These are phyloP conservation scores for Metschnikowia chrysomelidarum DNA, from an alignment of 805 yeast species.

Conservation along the genomic window DNA sequence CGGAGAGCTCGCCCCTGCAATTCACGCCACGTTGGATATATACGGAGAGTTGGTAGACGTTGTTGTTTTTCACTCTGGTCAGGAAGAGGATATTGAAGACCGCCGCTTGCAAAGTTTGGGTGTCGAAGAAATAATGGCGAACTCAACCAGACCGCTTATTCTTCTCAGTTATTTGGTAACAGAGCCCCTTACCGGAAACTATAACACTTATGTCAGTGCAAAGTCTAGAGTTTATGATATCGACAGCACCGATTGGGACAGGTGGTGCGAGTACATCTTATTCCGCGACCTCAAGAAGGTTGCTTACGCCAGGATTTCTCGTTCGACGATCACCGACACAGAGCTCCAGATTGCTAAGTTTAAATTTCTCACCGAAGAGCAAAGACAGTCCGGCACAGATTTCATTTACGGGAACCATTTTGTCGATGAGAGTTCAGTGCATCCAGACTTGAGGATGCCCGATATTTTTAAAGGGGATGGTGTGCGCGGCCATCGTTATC, in stretches of 20 bases:
- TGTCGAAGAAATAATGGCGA: constrained; percentile 76
- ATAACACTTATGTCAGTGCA: constrained; percentile 85
- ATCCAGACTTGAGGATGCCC: constrained; percentile 72
- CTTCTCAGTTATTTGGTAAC: constrained; percentile 90
- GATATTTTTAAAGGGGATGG: constrained; percentile 81
- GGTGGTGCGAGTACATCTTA: constrained; percentile 97
- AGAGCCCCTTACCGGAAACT: constrained; percentile 82
- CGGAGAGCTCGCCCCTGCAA: constrained; percentile 98
- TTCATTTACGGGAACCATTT: constrained; percentile 55
- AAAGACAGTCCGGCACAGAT: constrained; percentile 30
- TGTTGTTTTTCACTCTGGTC: constrained; percentile 97
- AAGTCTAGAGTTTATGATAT: constrained; percentile 87
- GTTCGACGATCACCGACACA: constrained; percentile 94
- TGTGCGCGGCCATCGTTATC: constrained; percentile 88
- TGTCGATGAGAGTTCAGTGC: constrained; percentile 55
- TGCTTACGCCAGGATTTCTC: constrained; percentile 90
- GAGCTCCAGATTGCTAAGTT: constrained; percentile 96
- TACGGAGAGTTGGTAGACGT: constrained; percentile 87
- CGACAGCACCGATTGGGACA: constrained; percentile 89
- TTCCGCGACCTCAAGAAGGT: constrained; percentile 83
- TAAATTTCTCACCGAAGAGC: constrained; percentile 48
- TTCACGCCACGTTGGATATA: constrained; percentile 90
- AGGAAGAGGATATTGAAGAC: constrained; percentile 95
- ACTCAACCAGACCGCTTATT: constrained; percentile 77
- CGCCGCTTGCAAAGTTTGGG: constrained; percentile 81